Percentiles rank a stretch among this genome's conserved stretches.
Evolutionary conservation across 2,329 filamentous ascomycete genomes (phyloP).

Genomic region (Alternaria triticina): DNA sequence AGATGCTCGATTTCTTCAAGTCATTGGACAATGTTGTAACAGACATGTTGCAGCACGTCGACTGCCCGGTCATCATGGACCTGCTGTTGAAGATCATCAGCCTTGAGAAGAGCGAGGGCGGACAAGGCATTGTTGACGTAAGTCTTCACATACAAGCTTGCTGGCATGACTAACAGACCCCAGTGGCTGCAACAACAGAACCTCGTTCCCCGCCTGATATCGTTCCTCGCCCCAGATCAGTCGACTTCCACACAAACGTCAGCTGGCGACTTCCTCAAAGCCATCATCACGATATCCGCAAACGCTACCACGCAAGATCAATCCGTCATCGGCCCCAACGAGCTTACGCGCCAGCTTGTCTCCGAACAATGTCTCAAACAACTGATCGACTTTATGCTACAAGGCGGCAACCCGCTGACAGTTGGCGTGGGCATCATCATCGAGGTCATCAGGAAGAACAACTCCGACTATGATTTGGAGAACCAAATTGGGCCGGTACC

Average conservation of each 20-base stretch:
- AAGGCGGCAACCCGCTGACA: conserved; percentile 90
- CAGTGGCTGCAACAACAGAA: conserved; percentile 92
- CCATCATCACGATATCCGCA: conserved; percentile 97
- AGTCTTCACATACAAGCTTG: conserved; percentile 38
- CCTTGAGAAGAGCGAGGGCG: conserved; percentile 88
- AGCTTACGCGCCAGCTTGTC: conserved; percentile 91
- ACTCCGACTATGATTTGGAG: conserved; percentile 97
- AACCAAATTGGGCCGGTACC: conserved; percentile 81
- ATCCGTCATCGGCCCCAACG: conserved; percentile 98
- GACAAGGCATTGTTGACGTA: conserved; percentile 92
- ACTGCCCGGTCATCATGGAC: conserved; percentile 99
- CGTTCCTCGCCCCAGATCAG: conserved; percentile 84
- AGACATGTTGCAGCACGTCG: conserved; percentile 89
- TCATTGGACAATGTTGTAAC: conserved; percentile 80
- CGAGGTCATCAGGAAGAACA: conserved; percentile 98
- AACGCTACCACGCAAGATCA: conserved; percentile 98
- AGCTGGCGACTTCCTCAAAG: conserved; percentile 96
- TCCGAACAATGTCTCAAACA: conserved; percentile 82
- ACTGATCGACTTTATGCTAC: conserved; percentile 90
- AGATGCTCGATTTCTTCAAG: conserved; percentile 92
- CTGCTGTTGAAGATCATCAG: conserved; percentile 95
- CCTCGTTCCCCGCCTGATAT: conserved; percentile 83
- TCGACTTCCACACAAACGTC: conserved; percentile 93
- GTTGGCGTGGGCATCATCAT: conserved; percentile 98
- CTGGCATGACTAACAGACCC: conserved; percentile 16